These are phyloP conservation scores for Cupressus sempervirens DNA, from an alignment of 75 land plant species.

Conservation along the genomic window DNA sequence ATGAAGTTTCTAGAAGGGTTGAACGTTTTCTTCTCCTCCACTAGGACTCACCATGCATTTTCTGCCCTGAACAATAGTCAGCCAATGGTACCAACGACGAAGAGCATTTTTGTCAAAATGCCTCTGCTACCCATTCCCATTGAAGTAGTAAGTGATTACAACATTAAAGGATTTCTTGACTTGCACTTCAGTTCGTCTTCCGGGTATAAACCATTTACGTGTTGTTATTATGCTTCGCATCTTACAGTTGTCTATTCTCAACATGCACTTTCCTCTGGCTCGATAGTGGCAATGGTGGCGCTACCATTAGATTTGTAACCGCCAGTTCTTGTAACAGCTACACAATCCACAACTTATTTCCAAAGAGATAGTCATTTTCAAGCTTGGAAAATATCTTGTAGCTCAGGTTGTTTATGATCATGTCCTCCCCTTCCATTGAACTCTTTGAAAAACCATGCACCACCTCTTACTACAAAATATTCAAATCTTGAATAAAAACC, in stretches of 20 bases:
- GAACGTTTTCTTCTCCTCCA: too few species aligned
- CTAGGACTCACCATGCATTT: too few species aligned
- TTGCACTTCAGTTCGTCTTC: slow-evolving; percentile 48
- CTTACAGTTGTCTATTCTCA: slow-evolving; percentile 84
- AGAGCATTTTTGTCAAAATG: slow-evolving; percentile 61
- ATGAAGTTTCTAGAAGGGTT: too few species aligned
- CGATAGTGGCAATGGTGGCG: not conserved
- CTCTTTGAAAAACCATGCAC: too few species aligned
- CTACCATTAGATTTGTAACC: not conserved
- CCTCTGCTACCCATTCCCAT: slow-evolving; percentile 88
- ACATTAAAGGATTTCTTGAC: slow-evolving; percentile 58
- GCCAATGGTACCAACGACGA: slow-evolving; percentile 35
- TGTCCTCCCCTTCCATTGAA: slow-evolving; percentile 21
- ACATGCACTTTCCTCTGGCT: slow-evolving; percentile 32
- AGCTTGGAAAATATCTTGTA: slow-evolving; percentile 54
- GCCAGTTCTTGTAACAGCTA: slow-evolving; percentile 1
- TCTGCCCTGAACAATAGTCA: too few species aligned
- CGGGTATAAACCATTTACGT: slow-evolving; percentile 43
- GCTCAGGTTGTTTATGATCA: slow-evolving; percentile 27
- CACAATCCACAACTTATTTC: slow-evolving; percentile 16
- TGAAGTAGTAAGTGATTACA: slow-evolving; percentile 75
- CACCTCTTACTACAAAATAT: too few species aligned
- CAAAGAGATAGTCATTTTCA: slow-evolving; percentile 49
- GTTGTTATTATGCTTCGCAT: slow-evolving; percentile 58
- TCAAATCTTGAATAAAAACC: too few species aligned